Base-by-base conservation (phyloP, 1,284 basidiomycete genomes). In the Coniferiporia sulphurascens region DNA sequence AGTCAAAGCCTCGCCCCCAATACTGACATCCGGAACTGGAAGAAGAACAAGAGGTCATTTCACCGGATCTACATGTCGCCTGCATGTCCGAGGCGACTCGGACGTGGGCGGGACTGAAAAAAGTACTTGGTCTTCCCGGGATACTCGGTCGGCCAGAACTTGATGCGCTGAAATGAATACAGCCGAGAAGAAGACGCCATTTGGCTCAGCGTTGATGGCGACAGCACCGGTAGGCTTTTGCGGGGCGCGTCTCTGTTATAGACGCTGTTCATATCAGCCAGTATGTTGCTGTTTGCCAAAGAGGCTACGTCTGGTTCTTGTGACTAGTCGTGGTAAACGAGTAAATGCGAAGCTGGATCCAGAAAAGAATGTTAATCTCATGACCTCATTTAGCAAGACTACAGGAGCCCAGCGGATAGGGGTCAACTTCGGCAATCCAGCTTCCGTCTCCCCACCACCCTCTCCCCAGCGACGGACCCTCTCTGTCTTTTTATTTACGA, bases 401-500 rank as follows among this genome's bases (percentile, higher is more conserved):
- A 35, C 44, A 48, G 15, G 12, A 17, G 54, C 5, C n/a, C 43
- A 45, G 19, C n/a, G 34, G 21, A 56, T 56, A 56, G 54, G 54
- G 54, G 54, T 44, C n/a, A 34, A 17, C 32, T 45, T 36, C 35
- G 53, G 38, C 6, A 27, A 27, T 27, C 27, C 27, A 3, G 22
- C 51, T 50, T 58, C 50, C 43, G 43, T 58, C 50, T 51, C 51
- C 49, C 52, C 56, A 58, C 56, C 32, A 52, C 56, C 52, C 43
- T 43, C 27, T 45, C 38, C n/a, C 19, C 17, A 17, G 17, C 12
- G 13, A 43, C 41, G 13, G 17, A 15, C 21, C 27, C 21, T 51
- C 49, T 51, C 49, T 35, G 36, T 15, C 13, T 32, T 35, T 32
- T 34, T 17, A 10, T 51, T 32, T 17, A 17, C 32, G 49, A 17